Evolutionary conservation across 2,329 filamentous ascomycete genomes (phyloP), one percentile per base, ranked within the genome.

Genomic region (Penicillium sp.): DNA sequence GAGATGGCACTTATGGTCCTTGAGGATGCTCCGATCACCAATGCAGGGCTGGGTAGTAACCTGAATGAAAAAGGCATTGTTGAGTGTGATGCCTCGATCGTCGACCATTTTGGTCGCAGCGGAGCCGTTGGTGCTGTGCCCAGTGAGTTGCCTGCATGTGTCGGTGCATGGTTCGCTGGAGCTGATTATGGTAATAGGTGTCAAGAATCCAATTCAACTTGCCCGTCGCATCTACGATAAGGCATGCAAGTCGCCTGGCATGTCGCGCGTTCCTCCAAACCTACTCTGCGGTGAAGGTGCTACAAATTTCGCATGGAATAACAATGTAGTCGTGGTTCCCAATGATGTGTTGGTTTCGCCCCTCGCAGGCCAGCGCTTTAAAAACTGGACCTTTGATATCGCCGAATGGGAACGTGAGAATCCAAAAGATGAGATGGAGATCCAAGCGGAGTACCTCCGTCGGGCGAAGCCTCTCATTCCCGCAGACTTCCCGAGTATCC

Each of bases 31-130:
- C 92, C 97, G 68, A 96, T 99, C 64, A 99, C 96, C 35, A 99
- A 99, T 73, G 90, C 93, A 37, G 95, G 95, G 0, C 98, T 90
- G 71, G 95, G 96, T 47, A 99, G 95, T 76, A 99, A 99, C 68
- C 80, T 99, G 24, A 88, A 91, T 45, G 90, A 96, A 61, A 89
- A 97, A 65, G 95, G 95, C 1, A 85, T 87, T 1, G 95, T 98
- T 13, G 95, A 99, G 74, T 96, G 93, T 66, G 95, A 99, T 79
- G 95, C 95, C 54, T 93, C 91, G 0, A 85, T 99, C 53, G 90
- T 99, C 42, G 93, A 99, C 69, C 90, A 98, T 71, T 80, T 88
- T 50, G 95, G 96, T 43, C 87, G 92, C 62, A 98, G 93, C 72
- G 95, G 95, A 64, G 95, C 92, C 43, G 96, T 91, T 64, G 96